Conservation (phyloP, 805 yeast species). For the Sugiyamaella smithiae region DNA sequence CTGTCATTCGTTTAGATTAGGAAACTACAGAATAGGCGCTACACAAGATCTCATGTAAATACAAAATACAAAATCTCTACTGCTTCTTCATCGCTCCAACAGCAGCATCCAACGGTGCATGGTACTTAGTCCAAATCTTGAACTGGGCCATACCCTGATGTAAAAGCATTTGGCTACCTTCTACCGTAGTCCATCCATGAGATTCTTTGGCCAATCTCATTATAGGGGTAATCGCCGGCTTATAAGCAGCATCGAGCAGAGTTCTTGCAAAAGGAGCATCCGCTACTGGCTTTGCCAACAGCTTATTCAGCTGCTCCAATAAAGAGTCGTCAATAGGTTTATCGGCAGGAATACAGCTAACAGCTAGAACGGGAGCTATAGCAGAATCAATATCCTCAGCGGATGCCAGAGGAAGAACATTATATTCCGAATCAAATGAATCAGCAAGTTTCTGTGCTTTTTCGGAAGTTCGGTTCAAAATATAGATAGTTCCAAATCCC, state of each 20-base stretch:
- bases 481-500: slow-evolving; percentile 74
- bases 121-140: slow-evolving; percentile 55
- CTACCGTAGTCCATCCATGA: slow-evolving; percentile 73
- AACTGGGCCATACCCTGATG: slow-evolving; percentile 93
- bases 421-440: slow-evolving; percentile 58
- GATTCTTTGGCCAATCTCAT: slow-evolving; percentile 70
- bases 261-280: slow-evolving; percentile 47
- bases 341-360: slow-evolving; percentile 84
- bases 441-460: slow-evolving; percentile 59
- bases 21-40: too few species aligned
- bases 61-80: too few species aligned
- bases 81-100: too few species aligned
- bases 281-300: slow-evolving; percentile 43
- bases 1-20: too few species aligned
- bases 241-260: slow-evolving; percentile 90
- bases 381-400: slow-evolving; percentile 43
- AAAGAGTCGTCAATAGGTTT: slow-evolving; percentile 57
- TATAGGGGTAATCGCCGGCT: slow-evolving; percentile 81
- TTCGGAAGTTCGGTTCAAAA: slow-evolving; percentile 74
- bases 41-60: too few species aligned
- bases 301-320: slow-evolving; percentile 45
- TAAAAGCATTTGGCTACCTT: slow-evolving; percentile 89
- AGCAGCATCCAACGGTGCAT: slow-evolving; percentile 30
- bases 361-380: slow-evolving; percentile 53
- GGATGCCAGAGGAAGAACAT: slow-evolving; percentile 49